These are phyloP conservation scores for Pisolithus thermaeus DNA, from an alignment of 1,284 basidiomycete species.

Conservation along the genomic window DNA sequence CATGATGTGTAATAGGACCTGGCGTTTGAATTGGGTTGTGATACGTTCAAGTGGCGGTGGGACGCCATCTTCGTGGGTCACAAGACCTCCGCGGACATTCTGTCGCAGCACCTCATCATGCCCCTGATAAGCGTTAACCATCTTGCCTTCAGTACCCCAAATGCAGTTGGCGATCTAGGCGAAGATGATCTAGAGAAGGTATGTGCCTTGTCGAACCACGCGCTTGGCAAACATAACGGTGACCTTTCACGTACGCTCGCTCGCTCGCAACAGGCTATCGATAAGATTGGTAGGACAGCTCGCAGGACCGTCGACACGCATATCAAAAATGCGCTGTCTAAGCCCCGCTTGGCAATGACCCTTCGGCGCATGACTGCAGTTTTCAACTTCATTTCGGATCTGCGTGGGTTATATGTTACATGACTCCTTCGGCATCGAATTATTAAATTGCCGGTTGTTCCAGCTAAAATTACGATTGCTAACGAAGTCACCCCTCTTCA, in stretches of 20 bases:
- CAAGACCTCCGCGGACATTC: slow-evolving; percentile 57
- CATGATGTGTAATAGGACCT: slow-evolving; percentile 46
- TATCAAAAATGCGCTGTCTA: slow-evolving; percentile 61
- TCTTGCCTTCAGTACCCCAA: slow-evolving; percentile 56
- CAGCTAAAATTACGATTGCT: slow-evolving; percentile 40
- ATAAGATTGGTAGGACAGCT: slow-evolving; percentile 61
- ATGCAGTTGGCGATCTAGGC: slow-evolving; percentile 48
- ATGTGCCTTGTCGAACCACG: slow-evolving; percentile 3
- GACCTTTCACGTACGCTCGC: slow-evolving; percentile 8
- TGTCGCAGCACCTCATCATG: slow-evolving; percentile 70
- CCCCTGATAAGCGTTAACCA: slow-evolving; percentile 67
- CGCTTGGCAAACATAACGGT: not conserved
- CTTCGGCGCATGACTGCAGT: slow-evolving; percentile 64
- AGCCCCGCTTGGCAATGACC: slow-evolving; percentile 57
- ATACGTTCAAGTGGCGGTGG: slow-evolving; percentile 70
- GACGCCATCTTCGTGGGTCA: slow-evolving; percentile 61
- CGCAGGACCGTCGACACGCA: slow-evolving; percentile 65
- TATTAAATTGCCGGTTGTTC: slow-evolving; percentile 12
- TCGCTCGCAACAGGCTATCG: slow-evolving; percentile 39
- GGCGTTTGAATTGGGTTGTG: slow-evolving; percentile 52
- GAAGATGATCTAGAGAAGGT: slow-evolving; percentile 64
- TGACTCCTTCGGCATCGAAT: not conserved
- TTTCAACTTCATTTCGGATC: slow-evolving; percentile 55
- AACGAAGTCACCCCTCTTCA: slow-evolving; percentile 34
- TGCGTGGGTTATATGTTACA: slow-evolving; percentile 43